A percentile compares a stretch with the other conserved stretches of the same genome.
These are phyloP conservation scores for Globisporangium megalacanthum DNA, from an alignment of 352 stramenopile genomes.

Conservation along the genomic window DNA sequence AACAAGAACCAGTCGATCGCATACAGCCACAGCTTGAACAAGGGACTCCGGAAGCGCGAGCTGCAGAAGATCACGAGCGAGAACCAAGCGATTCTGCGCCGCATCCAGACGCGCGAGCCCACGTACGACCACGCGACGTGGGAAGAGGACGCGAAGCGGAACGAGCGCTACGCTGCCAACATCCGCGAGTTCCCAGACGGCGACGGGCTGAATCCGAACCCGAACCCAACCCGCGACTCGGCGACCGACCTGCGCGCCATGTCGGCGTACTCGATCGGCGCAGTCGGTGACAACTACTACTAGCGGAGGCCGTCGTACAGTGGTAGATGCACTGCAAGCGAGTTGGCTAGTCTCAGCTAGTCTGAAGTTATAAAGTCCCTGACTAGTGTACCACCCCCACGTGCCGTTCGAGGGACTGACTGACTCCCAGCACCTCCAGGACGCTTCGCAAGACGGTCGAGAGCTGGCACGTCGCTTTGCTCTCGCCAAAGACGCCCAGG, in stretches of 20 bases:
- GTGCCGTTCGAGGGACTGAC: too few species aligned
- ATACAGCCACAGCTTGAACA: constrained; percentile 83
- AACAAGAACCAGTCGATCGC: constrained; percentile 79
- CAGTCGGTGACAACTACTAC: constrained; percentile 38
- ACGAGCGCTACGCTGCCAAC: constrained; percentile 81
- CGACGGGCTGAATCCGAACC: constrained; percentile 14
- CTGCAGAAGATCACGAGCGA: constrained; percentile 84
- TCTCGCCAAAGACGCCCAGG: constrained; percentile 58
- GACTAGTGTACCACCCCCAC: too few species aligned
- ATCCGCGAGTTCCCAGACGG: constrained; percentile 79
- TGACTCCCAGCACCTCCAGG: constrained; percentile 21
- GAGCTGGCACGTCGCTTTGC: constrained; percentile 57
- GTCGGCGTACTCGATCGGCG: constrained; percentile 50
- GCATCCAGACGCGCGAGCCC: constrained; percentile 88
- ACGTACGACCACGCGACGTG: constrained; percentile 89
- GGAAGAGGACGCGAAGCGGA: constrained; percentile 84
- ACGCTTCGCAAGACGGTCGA: constrained; percentile 35
- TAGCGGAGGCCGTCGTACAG: not conserved
- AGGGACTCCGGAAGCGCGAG: constrained; percentile 73
- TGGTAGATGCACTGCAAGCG: not conserved
- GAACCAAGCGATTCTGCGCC: constrained; percentile 84
- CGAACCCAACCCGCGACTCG: constrained; percentile 19
- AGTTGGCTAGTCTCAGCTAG: too few species aligned
- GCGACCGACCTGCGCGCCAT: constrained; percentile 42
- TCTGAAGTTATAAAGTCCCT: constrained; percentile 1